Evolutionary conservation across 2,329 filamentous ascomycete genomes (phyloP).

Genomic region (Pseudogymnoascus sp.): DNA sequence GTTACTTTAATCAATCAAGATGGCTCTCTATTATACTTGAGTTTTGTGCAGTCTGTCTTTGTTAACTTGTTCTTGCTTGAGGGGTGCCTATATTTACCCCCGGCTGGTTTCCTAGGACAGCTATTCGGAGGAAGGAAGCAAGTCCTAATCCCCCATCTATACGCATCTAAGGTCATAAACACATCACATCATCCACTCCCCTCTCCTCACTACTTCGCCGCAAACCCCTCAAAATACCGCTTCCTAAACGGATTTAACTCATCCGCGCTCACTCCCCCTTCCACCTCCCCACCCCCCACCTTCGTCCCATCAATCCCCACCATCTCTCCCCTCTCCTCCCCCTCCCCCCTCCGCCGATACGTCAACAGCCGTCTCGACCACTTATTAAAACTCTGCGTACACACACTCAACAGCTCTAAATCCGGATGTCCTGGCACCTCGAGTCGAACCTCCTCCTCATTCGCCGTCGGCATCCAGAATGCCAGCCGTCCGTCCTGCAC

Average conservation of each 20-base stretch:
- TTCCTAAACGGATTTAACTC: conserved; percentile 61
- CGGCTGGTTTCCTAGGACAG: neutral
- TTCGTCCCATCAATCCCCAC: conserved; percentile 78
- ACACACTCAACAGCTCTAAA: conserved; percentile 65
- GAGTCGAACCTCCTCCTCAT: conserved; percentile 68
- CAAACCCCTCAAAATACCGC: conserved; percentile 36
- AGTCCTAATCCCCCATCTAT: neutral
- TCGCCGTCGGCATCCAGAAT: conserved; percentile 96
- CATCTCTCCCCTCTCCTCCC: conserved; percentile 30
- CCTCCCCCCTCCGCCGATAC: conserved; percentile 63
- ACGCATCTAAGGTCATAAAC: neutral
- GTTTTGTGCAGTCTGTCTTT: neutral
- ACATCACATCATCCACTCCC: neutral
- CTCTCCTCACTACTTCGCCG: neutral
- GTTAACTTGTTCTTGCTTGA: neutral
- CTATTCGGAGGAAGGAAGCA: neutral
- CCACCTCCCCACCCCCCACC: conserved; percentile 42
- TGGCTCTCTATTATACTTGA: neutral
- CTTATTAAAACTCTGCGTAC: conserved; percentile 81
- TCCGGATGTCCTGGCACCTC: conserved; percentile 67
- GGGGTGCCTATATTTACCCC: neutral
- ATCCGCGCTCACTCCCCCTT: conserved; percentile 46
- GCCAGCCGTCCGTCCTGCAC: conserved; percentile 72
- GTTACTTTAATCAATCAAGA: neutral
- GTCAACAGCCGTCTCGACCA: conserved; percentile 88